Base-by-base conservation (phyloP, 2,329 filamentous ascomycete species). In the Stagonosporopsis chrysanthemi region DNA sequence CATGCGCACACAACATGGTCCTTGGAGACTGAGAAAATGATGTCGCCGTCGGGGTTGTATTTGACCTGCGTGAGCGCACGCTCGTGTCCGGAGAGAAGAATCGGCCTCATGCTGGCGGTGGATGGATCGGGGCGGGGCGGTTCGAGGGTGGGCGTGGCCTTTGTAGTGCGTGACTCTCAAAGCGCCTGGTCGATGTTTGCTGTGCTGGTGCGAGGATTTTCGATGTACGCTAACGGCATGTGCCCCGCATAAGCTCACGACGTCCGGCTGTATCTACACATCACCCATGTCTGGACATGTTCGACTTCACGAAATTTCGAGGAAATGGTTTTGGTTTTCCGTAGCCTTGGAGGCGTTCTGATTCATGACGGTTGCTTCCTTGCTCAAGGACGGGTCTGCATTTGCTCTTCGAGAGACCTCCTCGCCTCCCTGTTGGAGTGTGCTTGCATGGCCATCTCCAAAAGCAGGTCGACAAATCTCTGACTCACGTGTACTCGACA, bases 1-100 rank as follows among this genome's bases (percentile, higher is more conserved):
- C 95, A 99, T 66, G 88, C 94, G 84, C 94, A 97, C 69, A 97
- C 92, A 75, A 96, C 87, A 81, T 97, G 94, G 80, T 98, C 94
- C 83, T 98, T 98, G 70, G 92, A 87, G 60, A 92, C 91, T 64
- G 93, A 97, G 84, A 98, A 97, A 77, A 98, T 88, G 68, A 98
- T 86, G 77, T 99, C 95, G 81, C 95, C 95, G 82, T 99, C 95
- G 80, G 88, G 87, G 62, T 77, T 77, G 73, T 84, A 92, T 88
- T 88, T 91, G 80, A 97, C 94, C 81, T 97, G 92, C 77, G 92
- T 97, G 80, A 97, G 86, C 81, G 92, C 91, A 83, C 92, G 90
- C 85, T 96, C 92, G 88, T 99, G 95, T 80, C 95, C 95, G 78
- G 92, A 89, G 74, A 99, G 86, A 72, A 99, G 85, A 80, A 97